Percentiles rank a stretch among this genome's conserved stretches.
Evolutionary conservation across 805 yeast species (phyloP).

Genomic region (Scheffersomyces amazonensis): DNA sequence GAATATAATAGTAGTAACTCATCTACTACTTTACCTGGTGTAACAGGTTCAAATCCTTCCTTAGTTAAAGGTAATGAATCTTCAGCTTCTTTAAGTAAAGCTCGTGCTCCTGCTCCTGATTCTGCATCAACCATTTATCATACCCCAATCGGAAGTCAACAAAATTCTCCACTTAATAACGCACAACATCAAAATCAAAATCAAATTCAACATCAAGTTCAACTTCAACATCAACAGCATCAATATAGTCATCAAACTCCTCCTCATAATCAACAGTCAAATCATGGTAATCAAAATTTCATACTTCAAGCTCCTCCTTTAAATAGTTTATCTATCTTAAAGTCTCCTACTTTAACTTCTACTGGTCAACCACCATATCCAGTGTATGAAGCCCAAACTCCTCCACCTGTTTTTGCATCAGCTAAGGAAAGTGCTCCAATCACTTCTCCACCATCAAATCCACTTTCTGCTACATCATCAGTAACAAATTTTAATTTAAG

Average conservation of each 20-base stretch:
- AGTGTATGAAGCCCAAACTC: constrained; percentile 17
- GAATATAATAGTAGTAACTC: background rate
- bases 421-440: constrained; percentile 6
- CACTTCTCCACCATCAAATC: constrained; percentile 22
- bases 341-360: constrained; percentile 1
- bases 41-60: background rate
- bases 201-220: too few relatives aligned
- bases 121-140: background rate
- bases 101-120: background rate
- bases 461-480: constrained; percentile 32
- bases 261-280: constrained; percentile 2
- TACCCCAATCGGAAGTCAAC: background rate
- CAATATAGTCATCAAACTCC: too few relatives aligned
- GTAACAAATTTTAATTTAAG: constrained; percentile 31
- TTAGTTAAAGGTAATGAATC: constrained; percentile 2
- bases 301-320: background rate
- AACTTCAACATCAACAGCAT: background rate
- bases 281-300: background rate
- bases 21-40: background rate
- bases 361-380: constrained; percentile 13
- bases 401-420: constrained; percentile 26
- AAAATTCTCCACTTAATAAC: constrained; percentile 4
- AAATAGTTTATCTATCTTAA: background rate
- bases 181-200: constrained; percentile 8
- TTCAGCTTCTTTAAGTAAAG: background rate